Base-by-base conservation (phyloP, 2,329 filamentous ascomycete genomes). In the Arthrobotrys entomopaga region DNA sequence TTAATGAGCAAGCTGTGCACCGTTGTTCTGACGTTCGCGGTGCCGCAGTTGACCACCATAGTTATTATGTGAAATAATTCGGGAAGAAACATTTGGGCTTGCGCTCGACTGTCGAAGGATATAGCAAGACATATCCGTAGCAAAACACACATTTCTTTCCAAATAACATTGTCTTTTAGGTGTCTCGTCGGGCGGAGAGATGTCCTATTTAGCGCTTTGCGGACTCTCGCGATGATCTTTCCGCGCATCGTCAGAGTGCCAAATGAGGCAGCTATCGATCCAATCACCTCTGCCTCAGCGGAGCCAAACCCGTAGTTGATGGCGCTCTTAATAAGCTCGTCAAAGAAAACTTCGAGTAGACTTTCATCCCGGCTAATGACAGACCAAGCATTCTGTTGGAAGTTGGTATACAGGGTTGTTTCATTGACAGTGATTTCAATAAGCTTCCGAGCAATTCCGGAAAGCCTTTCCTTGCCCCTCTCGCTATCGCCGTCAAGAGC, bases 21-120 rank as follows among this genome's bases (percentile, higher is more conserved):
- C 19, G 87, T 82, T 6, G 85, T 80, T 54, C 88, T 84, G 5
- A 89, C 83, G 10, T 87, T 85, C 8, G 84, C 81, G 10, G 84
- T 81, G 5, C 89, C 89, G 0, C 87, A 90, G 77, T 90, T 90
- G 40, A 87, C 87, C 24, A 90, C 83, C 87, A 91, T 90, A 0
- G 89, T 90, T 70, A 90, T 87, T 56, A 90, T 84, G 80, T 91
- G 89, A 79, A 90, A 90, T 52, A 91, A 84, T 79, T 91, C 89
- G 0, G 89, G 88, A 4, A 91, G 81, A 77, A 87, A 91, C 50
- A 90, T 83, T 79, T 90, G 88, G 2, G 88, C 85, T 80, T 91
- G 89, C 13, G 89, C 85, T 20, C 88, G 87, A 76, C 86, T 88
- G 79, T 90, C 87, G 76, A 91, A 91, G 0, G 89, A 90, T 58